These are phyloP conservation scores for Grigorovia jiainica DNA, from an alignment of 805 yeast species.

Conservation along the genomic window DNA sequence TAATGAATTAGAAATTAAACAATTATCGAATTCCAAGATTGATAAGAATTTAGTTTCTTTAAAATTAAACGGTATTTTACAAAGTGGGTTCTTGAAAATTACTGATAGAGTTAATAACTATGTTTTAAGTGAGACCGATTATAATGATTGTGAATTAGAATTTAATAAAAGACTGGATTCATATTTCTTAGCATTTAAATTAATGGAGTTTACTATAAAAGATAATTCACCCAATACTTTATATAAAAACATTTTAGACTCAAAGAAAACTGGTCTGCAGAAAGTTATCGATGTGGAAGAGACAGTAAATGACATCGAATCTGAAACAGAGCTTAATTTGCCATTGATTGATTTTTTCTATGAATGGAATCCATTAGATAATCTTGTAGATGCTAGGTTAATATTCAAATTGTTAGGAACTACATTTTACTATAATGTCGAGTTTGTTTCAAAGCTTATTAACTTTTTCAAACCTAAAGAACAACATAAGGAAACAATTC, in stretches of 20 bases:
- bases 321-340: slow-evolving; percentile 8
- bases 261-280: slow-evolving; percentile 42
- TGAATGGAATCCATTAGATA: slow-evolving; percentile 82
- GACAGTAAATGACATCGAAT: slow-evolving; percentile 16
- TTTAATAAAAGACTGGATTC: slow-evolving; percentile 75
- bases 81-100: slow-evolving; percentile 69
- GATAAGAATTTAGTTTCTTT: slow-evolving; percentile 68
- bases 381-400: slow-evolving; percentile 69
- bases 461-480: slow-evolving; percentile 81
- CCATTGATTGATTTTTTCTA: slow-evolving; percentile 78
- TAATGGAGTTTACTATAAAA: slow-evolving; percentile 75
- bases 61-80: slow-evolving; percentile 57
- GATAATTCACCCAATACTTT: slow-evolving; percentile 75
- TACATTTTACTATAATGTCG: slow-evolving; percentile 84
- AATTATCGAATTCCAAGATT: slow-evolving; percentile 41
- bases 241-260: slow-evolving; percentile 84
- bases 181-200: slow-evolving; percentile 55
- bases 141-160: slow-evolving; percentile 72
- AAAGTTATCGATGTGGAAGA: slow-evolving; percentile 26
- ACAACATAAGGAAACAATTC: slow-evolving; percentile 76
- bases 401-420: slow-evolving; percentile 70
- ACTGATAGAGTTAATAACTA: slow-evolving; percentile 25
- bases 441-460: slow-evolving; percentile 64
- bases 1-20: slow-evolving; percentile 47
- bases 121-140: slow-evolving; percentile 65